phyloP scores from a whole-genome alignment of 306 rosid genomes.

The Vigna angularis region DNA sequence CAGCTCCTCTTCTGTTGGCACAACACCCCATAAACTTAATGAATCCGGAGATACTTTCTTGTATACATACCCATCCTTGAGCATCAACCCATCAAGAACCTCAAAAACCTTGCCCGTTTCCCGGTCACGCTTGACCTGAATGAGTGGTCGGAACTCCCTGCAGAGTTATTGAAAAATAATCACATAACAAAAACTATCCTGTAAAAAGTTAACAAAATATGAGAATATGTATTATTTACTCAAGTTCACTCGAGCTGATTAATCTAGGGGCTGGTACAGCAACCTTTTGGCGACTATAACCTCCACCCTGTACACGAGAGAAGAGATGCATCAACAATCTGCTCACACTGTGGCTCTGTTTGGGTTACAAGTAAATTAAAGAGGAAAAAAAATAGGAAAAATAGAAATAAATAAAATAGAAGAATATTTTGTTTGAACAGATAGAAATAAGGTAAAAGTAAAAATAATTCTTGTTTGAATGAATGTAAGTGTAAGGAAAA shows the following conservation, averaged over 20 bases:
- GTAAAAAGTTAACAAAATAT: conserved; percentile 10
- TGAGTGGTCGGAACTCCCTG: conserved; percentile 95
- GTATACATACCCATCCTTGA: conserved; percentile 87
- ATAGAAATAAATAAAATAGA: neutral
- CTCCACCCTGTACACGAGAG: conserved; percentile 76
- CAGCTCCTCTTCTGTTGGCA: conserved; percentile 82
- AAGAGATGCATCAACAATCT: conserved; percentile 32
- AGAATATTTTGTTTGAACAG: neutral
- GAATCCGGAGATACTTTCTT: conserved; percentile 87
- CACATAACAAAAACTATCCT: conserved; percentile 32
- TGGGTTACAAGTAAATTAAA: neutral
- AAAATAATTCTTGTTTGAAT: neutral
- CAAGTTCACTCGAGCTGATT: conserved; percentile 92
- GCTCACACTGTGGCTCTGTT: neutral
- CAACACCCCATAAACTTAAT: conserved; percentile 81
- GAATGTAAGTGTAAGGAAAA: neutral
- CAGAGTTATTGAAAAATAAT: conserved; percentile 37
- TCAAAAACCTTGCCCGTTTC: conserved; percentile 73
- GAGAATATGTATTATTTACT: conserved; percentile 58
- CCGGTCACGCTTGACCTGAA: conserved; percentile 71
- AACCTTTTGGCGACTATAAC: conserved; percentile 63
- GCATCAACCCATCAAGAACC: conserved; percentile 80
- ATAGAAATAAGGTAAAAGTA: neutral
- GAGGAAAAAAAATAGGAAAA: neutral
- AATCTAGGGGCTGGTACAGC: conserved; percentile 81